Evolutionary conservation across 2,329 filamentous ascomycete genomes (phyloP).

Genomic region (Microsporum canis): DNA sequence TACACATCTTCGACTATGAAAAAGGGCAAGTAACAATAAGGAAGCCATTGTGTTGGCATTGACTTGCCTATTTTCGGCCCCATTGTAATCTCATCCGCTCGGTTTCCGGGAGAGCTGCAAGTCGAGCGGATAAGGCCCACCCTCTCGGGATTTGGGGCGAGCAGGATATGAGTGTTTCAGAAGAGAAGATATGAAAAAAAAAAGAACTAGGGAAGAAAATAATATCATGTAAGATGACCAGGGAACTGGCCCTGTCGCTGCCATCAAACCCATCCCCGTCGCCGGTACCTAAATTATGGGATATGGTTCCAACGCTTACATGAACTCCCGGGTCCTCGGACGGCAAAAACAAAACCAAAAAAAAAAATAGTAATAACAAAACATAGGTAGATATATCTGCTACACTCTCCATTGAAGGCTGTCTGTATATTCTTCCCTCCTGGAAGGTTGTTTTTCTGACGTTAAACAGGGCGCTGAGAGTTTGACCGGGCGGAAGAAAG

Average conservation of each 20-base stretch:
- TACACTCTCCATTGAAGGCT: not conserved
- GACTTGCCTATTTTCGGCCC: not conserved
- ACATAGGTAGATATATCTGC: not conserved
- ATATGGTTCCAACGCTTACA: not conserved
- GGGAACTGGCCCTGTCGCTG: not conserved
- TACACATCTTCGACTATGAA: not conserved
- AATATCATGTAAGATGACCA: not conserved
- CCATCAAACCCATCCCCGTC: not conserved
- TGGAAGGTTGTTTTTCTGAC: conserved; percentile 1
- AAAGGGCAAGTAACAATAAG: not conserved
- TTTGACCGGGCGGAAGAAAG: not conserved
- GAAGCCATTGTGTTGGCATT: not conserved
- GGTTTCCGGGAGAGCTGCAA: not conserved
- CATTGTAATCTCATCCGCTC: not conserved
- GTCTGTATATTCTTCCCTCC: not conserved
- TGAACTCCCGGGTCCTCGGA: not conserved
- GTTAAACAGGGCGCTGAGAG: not conserved
- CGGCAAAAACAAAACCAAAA: not conserved
- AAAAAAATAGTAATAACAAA: not conserved
- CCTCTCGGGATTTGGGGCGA: not conserved
- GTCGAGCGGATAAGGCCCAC: not conserved
- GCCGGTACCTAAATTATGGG: not conserved
- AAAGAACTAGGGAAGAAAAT: not conserved
- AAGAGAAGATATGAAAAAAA: not conserved
- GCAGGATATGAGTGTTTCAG: not conserved